These are phyloP conservation scores for Acacia crassicarpa DNA, from an alignment of 306 rosid genomes.

Conservation along the genomic window DNA sequence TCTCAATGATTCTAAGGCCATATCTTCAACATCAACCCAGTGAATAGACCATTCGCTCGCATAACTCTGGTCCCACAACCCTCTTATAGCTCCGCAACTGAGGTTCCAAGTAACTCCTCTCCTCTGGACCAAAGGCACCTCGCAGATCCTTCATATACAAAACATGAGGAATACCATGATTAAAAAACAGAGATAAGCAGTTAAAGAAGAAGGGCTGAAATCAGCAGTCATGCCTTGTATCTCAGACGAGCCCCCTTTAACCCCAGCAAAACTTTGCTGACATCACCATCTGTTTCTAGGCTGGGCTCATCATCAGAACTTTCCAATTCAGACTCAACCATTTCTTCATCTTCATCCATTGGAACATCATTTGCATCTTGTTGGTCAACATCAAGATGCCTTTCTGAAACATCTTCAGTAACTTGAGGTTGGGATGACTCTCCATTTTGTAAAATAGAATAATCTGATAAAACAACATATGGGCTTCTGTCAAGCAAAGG, in stretches of 20 bases:
- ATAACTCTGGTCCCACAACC: conserved; percentile 69
- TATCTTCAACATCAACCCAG: conserved; percentile 38
- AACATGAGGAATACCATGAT: conserved; percentile 15
- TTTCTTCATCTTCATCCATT: conserved; percentile 61
- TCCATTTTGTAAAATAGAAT: conserved; percentile 53
- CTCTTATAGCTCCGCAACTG: conserved; percentile 65
- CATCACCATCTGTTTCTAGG: conserved; percentile 45
- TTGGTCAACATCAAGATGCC: conserved; percentile 42
- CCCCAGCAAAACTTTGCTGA: conserved; percentile 58
- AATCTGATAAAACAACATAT: conserved; percentile 78
- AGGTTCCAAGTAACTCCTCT: conserved; percentile 53
- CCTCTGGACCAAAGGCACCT: conserved; percentile 39
- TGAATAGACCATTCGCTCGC: conserved; percentile 68
- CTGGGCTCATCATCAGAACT: conserved; percentile 63
- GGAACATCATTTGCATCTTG: conserved; percentile 60
- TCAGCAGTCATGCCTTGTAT: conserved; percentile 61
- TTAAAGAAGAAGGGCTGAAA: conserved; percentile 20
- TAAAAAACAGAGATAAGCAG: conserved; percentile 7
- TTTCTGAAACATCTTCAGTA: conserved; percentile 46
- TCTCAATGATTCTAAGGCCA: conserved; percentile 19
- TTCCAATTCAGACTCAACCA: conserved; percentile 46
- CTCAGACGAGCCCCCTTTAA: conserved; percentile 52
- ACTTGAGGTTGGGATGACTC: conserved; percentile 42
- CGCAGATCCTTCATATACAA: conserved; percentile 59
- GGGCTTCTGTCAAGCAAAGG: conserved; percentile 75